Evolutionary conservation across 257 asterid species (phyloP), one percentile per base, ranked within the genome.

Genomic region (Rubia yunnanensis): DNA sequence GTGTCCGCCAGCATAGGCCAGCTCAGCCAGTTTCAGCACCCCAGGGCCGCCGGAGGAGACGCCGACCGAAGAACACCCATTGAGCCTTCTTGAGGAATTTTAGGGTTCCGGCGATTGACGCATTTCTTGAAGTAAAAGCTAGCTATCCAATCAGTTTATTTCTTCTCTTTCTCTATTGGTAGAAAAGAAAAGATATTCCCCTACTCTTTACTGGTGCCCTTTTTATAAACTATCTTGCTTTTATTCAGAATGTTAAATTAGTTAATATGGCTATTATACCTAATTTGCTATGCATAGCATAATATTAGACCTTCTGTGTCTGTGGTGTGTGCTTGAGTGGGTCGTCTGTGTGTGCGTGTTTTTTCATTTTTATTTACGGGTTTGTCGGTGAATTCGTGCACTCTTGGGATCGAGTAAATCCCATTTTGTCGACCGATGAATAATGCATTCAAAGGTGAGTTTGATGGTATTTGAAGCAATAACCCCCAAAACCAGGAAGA

Each of bases 1-100:
- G 83, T 85, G 71, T 77, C 95, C 0, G 85, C 89, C 0, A 79
- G 87, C 44, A 77, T 85, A 27, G 92, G 89, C 2, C 91, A 80
- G 34, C 72, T 87, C 65, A 77, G 86, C 24, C 91, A 86, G 20
- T 85, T 90, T 60, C 95, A 84, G 88, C 97, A 84, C 77, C 70
- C 95, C 0, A 77, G 80, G 70, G 77, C 89, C 4, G 76, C 91
- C 17, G 88, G 88, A 2, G 80, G 90, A 3, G 96, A 91, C 17
- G 98, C 64, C 41, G 14, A 94, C 20, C 85, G 95, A 27, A 81
- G 95, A 64, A 85, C 92, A 61, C 92, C 95, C 44, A 85, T 91
- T 0, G 96, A 91, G 18, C 98, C 94, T 9, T 85, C 96, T 74
- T 91, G 82, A 85, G 6, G 27, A 50, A 65, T 63, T 63, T 63